Conservation (phyloP, 495 filamentous ascomycete genomes). For the Extremus antarcticus region DNA sequence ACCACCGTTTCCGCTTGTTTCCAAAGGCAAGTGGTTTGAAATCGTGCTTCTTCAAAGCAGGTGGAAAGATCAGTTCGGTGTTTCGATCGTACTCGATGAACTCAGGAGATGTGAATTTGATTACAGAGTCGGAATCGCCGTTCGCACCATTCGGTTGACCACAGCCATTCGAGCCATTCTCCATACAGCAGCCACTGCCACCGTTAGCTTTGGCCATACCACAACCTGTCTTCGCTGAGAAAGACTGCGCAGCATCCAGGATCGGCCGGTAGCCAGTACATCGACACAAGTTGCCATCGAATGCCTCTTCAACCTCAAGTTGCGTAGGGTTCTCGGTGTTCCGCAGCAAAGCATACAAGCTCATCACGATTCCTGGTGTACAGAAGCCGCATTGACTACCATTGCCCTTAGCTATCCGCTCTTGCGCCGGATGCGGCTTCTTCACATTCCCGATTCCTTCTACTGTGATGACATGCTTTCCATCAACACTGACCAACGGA, state of each 20-base stretch:
- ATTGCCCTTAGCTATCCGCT: constrained; percentile 69
- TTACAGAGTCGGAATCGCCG: constrained; percentile 37
- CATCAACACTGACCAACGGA: constrained; percentile 82
- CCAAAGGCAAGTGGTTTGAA: constrained; percentile 78
- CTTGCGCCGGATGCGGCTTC: constrained; percentile 80
- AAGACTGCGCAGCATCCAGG: constrained; percentile 77
- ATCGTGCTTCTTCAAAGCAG: constrained; percentile 66
- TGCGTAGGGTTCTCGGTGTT: constrained; percentile 60
- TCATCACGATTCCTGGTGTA: constrained; percentile 97
- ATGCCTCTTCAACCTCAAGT: constrained; percentile 75
- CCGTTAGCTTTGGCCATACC: constrained; percentile 50
- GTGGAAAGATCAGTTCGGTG: constrained; percentile 91
- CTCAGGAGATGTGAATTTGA: constrained; percentile 71
- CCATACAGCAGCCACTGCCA: constrained; percentile 58
- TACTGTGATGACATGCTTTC: constrained; percentile 96
- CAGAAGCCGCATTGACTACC: constrained; percentile 72
- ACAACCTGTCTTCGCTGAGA: constrained; percentile 44
- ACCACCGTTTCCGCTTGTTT: constrained; percentile 92
- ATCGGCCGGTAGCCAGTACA: constrained; percentile 95
- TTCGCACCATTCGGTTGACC: constrained; percentile 35
- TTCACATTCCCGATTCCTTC: constrained; percentile 92
- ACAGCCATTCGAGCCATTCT: constrained; percentile 46
- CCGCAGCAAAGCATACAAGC: constrained; percentile 69
- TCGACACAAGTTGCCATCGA: constrained; percentile 91
- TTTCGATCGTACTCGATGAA: constrained; percentile 91